Conservation (phyloP, 768 basidiomycete genomes). For the Mycena venus region DNA sequence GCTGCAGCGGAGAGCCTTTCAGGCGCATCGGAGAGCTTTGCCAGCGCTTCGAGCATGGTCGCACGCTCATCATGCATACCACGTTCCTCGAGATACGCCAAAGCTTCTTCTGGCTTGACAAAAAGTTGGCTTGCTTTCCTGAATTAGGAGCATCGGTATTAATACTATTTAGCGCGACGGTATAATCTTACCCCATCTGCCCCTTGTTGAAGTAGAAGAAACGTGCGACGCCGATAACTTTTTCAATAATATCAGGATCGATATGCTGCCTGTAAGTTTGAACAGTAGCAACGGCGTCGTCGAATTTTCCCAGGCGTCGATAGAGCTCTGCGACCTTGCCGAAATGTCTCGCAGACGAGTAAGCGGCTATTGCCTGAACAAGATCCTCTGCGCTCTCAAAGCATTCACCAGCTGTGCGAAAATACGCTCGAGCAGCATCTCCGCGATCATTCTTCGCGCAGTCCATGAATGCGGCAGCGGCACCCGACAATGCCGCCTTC, state of each 20-base stretch:
- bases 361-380: conserved; percentile 59
- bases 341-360: conserved; percentile 57
- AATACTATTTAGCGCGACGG: neutral
- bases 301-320: conserved; percentile 61
- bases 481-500: conserved; percentile 53
- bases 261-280: neutral
- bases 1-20: conserved; percentile 64
- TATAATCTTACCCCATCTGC: conserved; percentile 42
- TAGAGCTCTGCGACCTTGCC: conserved; percentile 59
- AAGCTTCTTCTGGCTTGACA: conserved; percentile 59
- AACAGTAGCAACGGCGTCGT: conserved; percentile 57
- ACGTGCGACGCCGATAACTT: conserved; percentile 13
- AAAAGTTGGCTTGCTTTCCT: conserved; percentile 67
- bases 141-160: neutral
- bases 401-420: conserved; percentile 60
- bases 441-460: conserved; percentile 46
- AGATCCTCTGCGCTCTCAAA: conserved; percentile 55
- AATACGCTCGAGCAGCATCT: conserved; percentile 50
- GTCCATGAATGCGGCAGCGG: conserved; percentile 62
- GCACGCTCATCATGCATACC: conserved; percentile 65
- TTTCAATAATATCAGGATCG: neutral
- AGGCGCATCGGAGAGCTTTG: conserved; percentile 62
- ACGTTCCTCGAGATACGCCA: conserved; percentile 70
- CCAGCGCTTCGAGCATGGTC: conserved; percentile 55
- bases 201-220: conserved; percentile 33